A percentile compares a stretch with the other conserved stretches of the same genome.
Conservation (phyloP, 805 yeast species). For the Kodamaea kakaduensis region DNA sequence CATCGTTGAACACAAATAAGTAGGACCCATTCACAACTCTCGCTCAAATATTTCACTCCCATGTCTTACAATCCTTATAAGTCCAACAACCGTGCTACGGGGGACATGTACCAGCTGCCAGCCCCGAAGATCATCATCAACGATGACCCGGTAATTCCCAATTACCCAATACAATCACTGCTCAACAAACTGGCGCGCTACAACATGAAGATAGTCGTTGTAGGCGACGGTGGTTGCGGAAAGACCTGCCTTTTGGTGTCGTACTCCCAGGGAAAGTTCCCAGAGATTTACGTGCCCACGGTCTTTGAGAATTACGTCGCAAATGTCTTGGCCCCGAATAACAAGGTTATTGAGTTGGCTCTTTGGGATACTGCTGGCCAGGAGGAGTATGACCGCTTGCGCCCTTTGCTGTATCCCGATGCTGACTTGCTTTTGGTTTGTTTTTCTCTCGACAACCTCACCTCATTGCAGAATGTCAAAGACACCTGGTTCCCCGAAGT, state of each 20-base stretch:
- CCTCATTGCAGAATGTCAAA: slow-evolving; percentile 65
- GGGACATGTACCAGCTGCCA: slow-evolving; percentile 21
- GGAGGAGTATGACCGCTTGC: slow-evolving; percentile 75
- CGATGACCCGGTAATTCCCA: slow-evolving; percentile 36
- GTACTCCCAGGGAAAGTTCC: slow-evolving; percentile 67
- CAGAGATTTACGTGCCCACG: slow-evolving; percentile 73
- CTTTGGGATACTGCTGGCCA: slow-evolving; percentile 92
- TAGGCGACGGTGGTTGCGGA: slow-evolving; percentile 92
- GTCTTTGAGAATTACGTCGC: slow-evolving; percentile 77
- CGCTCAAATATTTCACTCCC: too few relatives aligned
- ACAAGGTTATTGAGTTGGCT: slow-evolving; percentile 74
- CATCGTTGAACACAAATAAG: too few relatives aligned
- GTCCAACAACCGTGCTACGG: slow-evolving; percentile 16
- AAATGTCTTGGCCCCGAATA: slow-evolving; percentile 63
- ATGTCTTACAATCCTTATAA: slow-evolving; percentile 3
- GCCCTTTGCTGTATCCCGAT: slow-evolving; percentile 79
- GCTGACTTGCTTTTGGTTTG: slow-evolving; percentile 73
- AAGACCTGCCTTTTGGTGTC: slow-evolving; percentile 72
- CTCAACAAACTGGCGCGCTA: slow-evolving; percentile 17
- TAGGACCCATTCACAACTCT: too few relatives aligned
- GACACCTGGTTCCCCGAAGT: slow-evolving; percentile 91
- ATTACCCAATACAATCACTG: slow-evolving; percentile 26
- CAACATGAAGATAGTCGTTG: slow-evolving; percentile 64
- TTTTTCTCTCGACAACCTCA: slow-evolving; percentile 60
- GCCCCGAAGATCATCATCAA: slow-evolving; percentile 28